These are phyloP conservation scores for Podila horticola DNA, from an alignment of 192 early-diverging fungal genomes.

Conservation along the genomic window DNA sequence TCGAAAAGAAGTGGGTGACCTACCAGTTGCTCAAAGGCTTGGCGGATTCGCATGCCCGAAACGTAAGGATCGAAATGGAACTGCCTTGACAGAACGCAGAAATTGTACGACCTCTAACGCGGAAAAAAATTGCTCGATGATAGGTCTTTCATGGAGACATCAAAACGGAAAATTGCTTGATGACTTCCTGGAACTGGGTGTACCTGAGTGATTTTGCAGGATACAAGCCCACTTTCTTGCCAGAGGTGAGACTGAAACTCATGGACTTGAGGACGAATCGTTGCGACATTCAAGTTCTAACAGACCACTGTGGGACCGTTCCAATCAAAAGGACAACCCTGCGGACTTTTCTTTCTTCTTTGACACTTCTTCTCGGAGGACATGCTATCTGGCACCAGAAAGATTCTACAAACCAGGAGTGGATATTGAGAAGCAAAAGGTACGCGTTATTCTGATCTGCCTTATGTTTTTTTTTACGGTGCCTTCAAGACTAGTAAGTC, in stretches of 20 bases:
- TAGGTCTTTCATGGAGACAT: slow-evolving; percentile 95
- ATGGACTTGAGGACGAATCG: background rate
- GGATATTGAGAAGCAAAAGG: slow-evolving; percentile 61
- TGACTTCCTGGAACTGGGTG: slow-evolving; percentile 97
- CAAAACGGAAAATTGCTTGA: slow-evolving; percentile 93
- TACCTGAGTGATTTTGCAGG: slow-evolving; percentile 90
- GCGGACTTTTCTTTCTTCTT: slow-evolving; percentile 97
- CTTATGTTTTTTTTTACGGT: too few relatives aligned
- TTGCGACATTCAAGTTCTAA: background rate
- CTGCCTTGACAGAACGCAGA: background rate
- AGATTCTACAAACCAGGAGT: slow-evolving; percentile 85
- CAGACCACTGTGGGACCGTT: background rate
- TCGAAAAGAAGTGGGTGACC: slow-evolving; percentile 96
- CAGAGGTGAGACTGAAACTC: slow-evolving; percentile 66
- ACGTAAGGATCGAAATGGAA: slow-evolving; percentile 35
- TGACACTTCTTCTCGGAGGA: slow-evolving; percentile 88
- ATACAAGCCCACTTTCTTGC: slow-evolving; percentile 93
- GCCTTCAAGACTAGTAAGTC: too few relatives aligned
- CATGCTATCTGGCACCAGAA: slow-evolving; percentile 96
- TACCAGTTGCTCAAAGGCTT: slow-evolving; percentile 88
- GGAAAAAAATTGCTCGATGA: background rate
- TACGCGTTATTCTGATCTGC: background rate
- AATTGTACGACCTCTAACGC: background rate
- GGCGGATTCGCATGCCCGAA: slow-evolving; percentile 77
- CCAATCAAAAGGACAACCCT: slow-evolving; percentile 80